A percentile compares a stretch with the other conserved stretches of the same genome.
Conservation (phyloP, 352 stramenopile species). For the Globisporangium irregulare region DNA sequence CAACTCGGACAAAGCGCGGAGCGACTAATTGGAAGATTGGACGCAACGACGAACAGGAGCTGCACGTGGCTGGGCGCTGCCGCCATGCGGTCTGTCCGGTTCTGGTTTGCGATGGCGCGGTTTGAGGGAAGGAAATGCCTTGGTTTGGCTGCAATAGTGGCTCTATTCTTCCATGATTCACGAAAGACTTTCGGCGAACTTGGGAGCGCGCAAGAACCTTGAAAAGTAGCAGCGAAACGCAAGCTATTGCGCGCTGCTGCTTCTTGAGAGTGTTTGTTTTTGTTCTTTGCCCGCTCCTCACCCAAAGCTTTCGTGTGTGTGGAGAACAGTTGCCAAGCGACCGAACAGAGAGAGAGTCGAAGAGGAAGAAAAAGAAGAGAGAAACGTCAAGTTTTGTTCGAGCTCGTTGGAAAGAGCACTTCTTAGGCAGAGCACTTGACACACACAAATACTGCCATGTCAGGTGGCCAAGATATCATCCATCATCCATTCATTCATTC, state of each 20-base stretch:
- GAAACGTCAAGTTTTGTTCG: neutral
- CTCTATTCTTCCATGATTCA: neutral
- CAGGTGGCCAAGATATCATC: neutral
- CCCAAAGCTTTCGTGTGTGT: conserved; percentile 2
- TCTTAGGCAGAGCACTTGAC: too few species aligned
- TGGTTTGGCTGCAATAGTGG: neutral
- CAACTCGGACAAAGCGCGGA: neutral
- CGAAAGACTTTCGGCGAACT: conserved; percentile 11
- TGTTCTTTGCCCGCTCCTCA: conserved; percentile 12
- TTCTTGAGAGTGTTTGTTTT: neutral
- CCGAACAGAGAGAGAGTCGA: neutral
- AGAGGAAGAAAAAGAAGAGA: neutral
- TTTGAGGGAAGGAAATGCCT: neutral
- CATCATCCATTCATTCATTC: neutral
- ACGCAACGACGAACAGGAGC: neutral
- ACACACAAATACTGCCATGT: neutral
- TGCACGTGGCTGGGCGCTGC: neutral
- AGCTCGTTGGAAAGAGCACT: neutral
- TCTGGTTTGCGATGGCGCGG: neutral
- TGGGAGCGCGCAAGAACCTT: conserved; percentile 12
- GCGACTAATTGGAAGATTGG: neutral
- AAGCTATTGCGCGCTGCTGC: neutral
- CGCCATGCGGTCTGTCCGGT: neutral
- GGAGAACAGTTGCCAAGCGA: neutral
- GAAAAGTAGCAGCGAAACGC: neutral